Percentiles rank a stretch among this genome's conserved stretches.
These are phyloP conservation scores for Podospora pseudoanserina DNA, from an alignment of 495 filamentous ascomycete genomes.

Conservation along the genomic window DNA sequence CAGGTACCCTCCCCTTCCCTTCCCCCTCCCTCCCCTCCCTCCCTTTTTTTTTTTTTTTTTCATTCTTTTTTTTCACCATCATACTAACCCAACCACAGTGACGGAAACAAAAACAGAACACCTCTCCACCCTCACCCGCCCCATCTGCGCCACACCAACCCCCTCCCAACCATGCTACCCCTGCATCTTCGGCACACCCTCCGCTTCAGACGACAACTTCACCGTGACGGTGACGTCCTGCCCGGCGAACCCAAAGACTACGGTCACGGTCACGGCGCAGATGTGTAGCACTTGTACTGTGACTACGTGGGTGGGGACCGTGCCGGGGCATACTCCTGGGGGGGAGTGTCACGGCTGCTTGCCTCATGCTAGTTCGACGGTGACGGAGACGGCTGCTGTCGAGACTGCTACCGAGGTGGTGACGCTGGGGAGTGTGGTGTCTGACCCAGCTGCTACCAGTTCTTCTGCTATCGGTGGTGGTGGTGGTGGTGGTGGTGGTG, in stretches of 20 bases:
- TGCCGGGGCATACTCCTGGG: slow-evolving; percentile 34
- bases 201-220: slow-evolving; percentile 23
- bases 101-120: slow-evolving; percentile 23
- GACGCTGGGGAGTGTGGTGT: neutral
- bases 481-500: too few relatives aligned
- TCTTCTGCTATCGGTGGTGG: too few relatives aligned
- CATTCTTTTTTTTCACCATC: neutral
- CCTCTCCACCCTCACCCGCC: slow-evolving; percentile 32
- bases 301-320: slow-evolving; percentile 28
- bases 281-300: slow-evolving; percentile 29
- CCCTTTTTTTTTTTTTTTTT: neutral
- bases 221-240: slow-evolving; percentile 36
- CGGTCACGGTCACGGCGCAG: slow-evolving; percentile 30
- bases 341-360: slow-evolving; percentile 30
- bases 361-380: slow-evolving; percentile 10
- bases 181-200: slow-evolving; percentile 28
- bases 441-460: too few relatives aligned
- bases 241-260: slow-evolving; percentile 20
- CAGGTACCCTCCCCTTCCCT: slow-evolving; percentile 14
- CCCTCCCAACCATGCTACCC: slow-evolving; percentile 38
- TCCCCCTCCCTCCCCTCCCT: neutral
- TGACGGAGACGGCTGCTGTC: neutral
- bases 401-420: neutral
- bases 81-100: slow-evolving; percentile 15
- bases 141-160: slow-evolving; percentile 39